phyloP scores from a whole-genome alignment of 2,329 filamentous ascomycete genomes.

The Nemania sp. region DNA sequence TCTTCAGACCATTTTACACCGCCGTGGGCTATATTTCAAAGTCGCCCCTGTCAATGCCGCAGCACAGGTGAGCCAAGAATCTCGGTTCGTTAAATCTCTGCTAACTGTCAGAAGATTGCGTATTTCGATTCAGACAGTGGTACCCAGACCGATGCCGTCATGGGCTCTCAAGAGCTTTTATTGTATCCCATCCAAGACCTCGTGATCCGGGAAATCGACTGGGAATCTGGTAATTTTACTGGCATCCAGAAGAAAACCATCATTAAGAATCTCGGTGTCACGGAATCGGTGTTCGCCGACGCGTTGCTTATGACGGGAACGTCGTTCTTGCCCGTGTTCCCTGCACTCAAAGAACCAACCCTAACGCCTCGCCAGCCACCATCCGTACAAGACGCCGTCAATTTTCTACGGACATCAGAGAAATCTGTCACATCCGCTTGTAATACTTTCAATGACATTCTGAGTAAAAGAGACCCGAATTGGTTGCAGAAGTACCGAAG shows the following conservation, averaged over 20 bases:
- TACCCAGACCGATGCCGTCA: conserved; percentile 73
- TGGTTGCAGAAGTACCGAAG: conserved; percentile 88
- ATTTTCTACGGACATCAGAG: conserved; percentile 72
- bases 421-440: conserved; percentile 74
- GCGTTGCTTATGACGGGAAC: conserved; percentile 82
- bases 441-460: conserved; percentile 76
- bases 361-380: conserved; percentile 58
- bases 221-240: conserved; percentile 66
- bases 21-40: conserved; percentile 72
- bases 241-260: conserved; percentile 69
- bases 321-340: conserved; percentile 77
- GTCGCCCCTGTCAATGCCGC: conserved; percentile 87
- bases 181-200: conserved; percentile 81
- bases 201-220: conserved; percentile 69
- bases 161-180: conserved; percentile 82
- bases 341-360: conserved; percentile 67
- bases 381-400: conserved; percentile 75
- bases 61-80: conserved; percentile 67
- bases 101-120: conserved; percentile 61
- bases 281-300: conserved; percentile 78
- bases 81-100: conserved; percentile 20
- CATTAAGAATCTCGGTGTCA: conserved; percentile 67
- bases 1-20: conserved; percentile 73
- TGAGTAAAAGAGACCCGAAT: conserved; percentile 65
- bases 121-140: conserved; percentile 72